Evolutionary conservation across 805 yeast species (phyloP), one percentile per base, ranked within the genome.

Genomic region (Danielia oregonensis): DNA sequence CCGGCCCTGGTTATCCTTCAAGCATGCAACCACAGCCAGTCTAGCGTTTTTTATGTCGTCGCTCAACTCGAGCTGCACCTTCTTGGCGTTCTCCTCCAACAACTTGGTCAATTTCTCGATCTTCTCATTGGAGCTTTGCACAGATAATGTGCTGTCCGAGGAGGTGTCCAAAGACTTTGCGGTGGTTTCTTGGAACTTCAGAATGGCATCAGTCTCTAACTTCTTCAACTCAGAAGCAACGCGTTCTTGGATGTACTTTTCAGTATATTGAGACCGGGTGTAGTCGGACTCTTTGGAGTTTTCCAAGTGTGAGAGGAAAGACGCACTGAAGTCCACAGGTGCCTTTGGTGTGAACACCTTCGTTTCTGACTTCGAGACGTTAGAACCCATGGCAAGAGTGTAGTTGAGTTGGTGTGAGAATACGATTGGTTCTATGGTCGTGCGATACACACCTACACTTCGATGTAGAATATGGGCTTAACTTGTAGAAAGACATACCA

Each of bases 221-320:
- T 68, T 63, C 25, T 70, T 63, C 36, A 84, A 65, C 47, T 75
- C 80, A 37, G 71, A 70, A 30, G 74, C 61, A 24, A 84, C 83
- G 53, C 82, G 69, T 36, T 78, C 77, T 54, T 83, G 82, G 36
- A 85, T 70, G 44, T 74, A 78, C 49, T 74, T 75, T 35, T 80
- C 83, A 14, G 82, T 75, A 51, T 75, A 71, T 54, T 83, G 88
- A 27, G 79, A 72, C 53, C 89, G 76, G 6, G 87, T 72, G 54
- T 73, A 83, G 54, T 82, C 83, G 2, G 85, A 73, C 64, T 82
- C 88, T 16, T 68, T 66, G 4, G 82, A 70, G 30, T 62, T 64
- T 43, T 81, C 85, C 47, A 83, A 69, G 51, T 78, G 82, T 5
- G 78, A 66, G 40, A 83, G 65, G 32, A 83, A 70, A 11, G 81